These are phyloP conservation scores for Barbarea vulgaris DNA, from an alignment of 345 rosid species.

Conservation along the genomic window DNA sequence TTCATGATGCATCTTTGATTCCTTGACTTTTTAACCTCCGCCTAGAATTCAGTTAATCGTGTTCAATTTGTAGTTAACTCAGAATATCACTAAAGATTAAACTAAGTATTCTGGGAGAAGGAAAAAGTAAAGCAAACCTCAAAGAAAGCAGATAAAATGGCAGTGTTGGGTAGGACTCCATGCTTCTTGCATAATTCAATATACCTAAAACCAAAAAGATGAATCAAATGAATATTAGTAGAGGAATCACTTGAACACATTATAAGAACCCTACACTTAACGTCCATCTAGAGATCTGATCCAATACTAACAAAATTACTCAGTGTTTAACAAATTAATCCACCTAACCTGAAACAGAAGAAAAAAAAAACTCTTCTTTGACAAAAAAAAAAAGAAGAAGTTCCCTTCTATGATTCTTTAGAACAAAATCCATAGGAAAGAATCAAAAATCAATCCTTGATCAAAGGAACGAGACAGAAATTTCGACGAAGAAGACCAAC, in stretches of 20 bases:
- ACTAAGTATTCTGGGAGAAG: background rate
- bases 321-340: constrained; percentile 1
- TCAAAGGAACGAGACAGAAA: background rate
- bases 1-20: constrained; percentile 56
- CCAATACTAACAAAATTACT: background rate
- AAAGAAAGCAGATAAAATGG: constrained; percentile 59
- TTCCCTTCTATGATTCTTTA: background rate
- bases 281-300: constrained; percentile 13
- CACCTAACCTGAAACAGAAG: background rate
- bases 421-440: background rate
- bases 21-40: constrained; percentile 56
- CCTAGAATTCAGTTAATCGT: constrained; percentile 46
- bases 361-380: background rate
- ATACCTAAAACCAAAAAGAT: constrained; percentile 55
- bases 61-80: constrained; percentile 10
- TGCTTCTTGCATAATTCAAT: constrained; percentile 60
- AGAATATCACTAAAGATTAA: background rate
- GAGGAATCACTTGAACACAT: constrained; percentile 5
- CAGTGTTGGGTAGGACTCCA: constrained; percentile 55
- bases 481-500: constrained; percentile 7
- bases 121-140: constrained; percentile 53
- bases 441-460: constrained; percentile 10
- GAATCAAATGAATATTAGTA: constrained; percentile 16
- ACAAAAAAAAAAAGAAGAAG: background rate
- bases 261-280: background rate